These are phyloP conservation scores for Lipomyces sp. DNA, from an alignment of 805 yeast species.

Conservation along the genomic window DNA sequence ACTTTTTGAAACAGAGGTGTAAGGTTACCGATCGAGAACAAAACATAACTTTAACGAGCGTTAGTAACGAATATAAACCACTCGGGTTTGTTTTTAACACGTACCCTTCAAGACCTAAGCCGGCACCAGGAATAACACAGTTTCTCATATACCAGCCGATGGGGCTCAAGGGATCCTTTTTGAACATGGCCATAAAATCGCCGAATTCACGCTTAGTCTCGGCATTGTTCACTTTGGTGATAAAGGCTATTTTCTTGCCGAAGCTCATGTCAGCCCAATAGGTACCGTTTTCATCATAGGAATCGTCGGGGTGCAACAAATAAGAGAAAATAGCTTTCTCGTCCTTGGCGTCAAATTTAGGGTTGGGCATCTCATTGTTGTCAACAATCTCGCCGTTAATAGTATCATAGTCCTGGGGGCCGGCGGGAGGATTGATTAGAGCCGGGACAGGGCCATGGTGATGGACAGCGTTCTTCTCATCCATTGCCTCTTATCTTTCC, in stretches of 20 bases:
- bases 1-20: neutral
- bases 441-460: constrained; percentile 47
- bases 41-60: neutral
- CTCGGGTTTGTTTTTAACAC: neutral
- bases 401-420: constrained; percentile 50
- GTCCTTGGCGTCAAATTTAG: constrained; percentile 40
- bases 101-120: neutral
- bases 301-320: constrained; percentile 45
- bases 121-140: neutral
- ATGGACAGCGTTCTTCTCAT: neutral
- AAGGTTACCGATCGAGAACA: neutral
- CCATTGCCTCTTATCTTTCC: neutral
- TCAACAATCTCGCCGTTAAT: constrained; percentile 44
- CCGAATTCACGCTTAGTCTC: constrained; percentile 43
- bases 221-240: constrained; percentile 40
- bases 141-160: constrained; percentile 39
- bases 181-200: constrained; percentile 41
- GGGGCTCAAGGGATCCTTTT: constrained; percentile 46
- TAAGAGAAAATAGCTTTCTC: constrained; percentile 46
- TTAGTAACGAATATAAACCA: neutral
- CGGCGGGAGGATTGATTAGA: constrained; percentile 47
- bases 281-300: constrained; percentile 44
- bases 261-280: constrained; percentile 50
- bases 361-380: constrained; percentile 20
- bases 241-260: constrained; percentile 41